phyloP scores from a whole-genome alignment of 1,284 basidiomycete genomes.

The Cryptococcus maquisensis region DNA sequence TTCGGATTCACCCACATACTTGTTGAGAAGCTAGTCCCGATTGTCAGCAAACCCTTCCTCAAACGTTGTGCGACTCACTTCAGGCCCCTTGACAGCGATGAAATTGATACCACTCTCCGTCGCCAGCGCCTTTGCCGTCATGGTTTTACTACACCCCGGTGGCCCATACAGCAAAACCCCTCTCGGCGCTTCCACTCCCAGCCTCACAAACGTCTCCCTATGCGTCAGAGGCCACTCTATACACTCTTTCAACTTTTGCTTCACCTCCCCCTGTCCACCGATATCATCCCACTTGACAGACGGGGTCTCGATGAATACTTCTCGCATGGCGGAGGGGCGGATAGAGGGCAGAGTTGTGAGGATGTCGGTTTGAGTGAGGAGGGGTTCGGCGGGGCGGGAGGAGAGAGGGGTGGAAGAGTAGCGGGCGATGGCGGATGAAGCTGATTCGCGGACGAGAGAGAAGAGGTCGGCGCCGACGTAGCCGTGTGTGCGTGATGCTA shows the following conservation, averaged over 20 bases:
- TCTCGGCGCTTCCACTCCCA: constrained; percentile 83
- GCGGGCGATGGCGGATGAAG: constrained; percentile 83
- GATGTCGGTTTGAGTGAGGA: constrained; percentile 64
- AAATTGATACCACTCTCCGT: constrained; percentile 95
- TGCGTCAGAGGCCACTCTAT: constrained; percentile 94
- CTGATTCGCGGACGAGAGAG: constrained; percentile 88
- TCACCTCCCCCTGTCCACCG: constrained; percentile 74
- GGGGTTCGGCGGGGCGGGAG: constrained; percentile 34
- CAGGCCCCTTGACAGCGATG: constrained; percentile 95
- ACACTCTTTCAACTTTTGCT: constrained; percentile 77
- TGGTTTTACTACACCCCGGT: constrained; percentile 95
- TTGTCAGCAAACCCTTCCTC: neutral
- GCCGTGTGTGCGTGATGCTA: constrained; percentile 83
- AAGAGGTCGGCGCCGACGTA: constrained; percentile 96
- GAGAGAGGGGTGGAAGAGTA: constrained; percentile 49
- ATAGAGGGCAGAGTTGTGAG: constrained; percentile 68
- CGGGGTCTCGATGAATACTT: constrained; percentile 82
- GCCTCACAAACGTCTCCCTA: constrained; percentile 73
- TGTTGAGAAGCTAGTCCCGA: constrained; percentile 75
- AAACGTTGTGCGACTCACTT: constrained; percentile 55
- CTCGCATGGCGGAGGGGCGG: constrained; percentile 89
- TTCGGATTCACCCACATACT: constrained; percentile 97
- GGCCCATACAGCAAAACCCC: constrained; percentile 94
- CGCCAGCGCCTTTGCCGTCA: constrained; percentile 89
- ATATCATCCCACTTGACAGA: constrained; percentile 82